phyloP scores from a whole-genome alignment of 73 alveolate genomes.

The Tetrahymena thermophila region DNA sequence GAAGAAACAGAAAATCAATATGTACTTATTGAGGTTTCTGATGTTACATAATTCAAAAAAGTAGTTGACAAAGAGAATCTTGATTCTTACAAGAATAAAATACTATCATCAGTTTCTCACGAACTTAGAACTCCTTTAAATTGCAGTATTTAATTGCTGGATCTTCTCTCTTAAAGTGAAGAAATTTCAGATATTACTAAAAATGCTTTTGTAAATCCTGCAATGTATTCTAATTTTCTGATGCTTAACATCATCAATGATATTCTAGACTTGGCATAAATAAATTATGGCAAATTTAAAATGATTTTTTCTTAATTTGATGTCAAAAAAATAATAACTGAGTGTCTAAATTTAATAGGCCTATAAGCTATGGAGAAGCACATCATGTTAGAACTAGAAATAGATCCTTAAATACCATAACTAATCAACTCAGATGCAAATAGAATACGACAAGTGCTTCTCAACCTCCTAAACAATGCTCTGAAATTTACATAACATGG shows the following conservation, averaged over 20 bases:
- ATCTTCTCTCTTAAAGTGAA: background rate
- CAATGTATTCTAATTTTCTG: background rate
- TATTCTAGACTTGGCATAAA: conserved; percentile 32
- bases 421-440: conserved; percentile 8
- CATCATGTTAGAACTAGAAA: background rate
- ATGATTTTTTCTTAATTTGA: conserved; percentile 6
- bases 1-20: background rate
- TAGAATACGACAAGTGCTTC: conserved; percentile 18
- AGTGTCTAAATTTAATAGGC: conserved; percentile 13
- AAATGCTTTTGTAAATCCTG: background rate
- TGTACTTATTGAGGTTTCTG: background rate
- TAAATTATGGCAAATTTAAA: conserved; percentile 30
- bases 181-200: background rate
- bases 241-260: conserved; percentile 27
- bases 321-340: conserved; percentile 6
- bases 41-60: background rate
- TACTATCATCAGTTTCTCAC: conserved; percentile 15
- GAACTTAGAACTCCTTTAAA: conserved; percentile 30
- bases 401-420: background rate
- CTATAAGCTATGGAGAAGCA: conserved; percentile 15
- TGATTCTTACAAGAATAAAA: background rate
- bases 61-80: background rate
- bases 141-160: conserved; percentile 7
- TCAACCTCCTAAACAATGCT: conserved; percentile 29
- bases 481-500: conserved; percentile 25